A percentile compares a stretch with the other conserved stretches of the same genome.
phyloP scores from a whole-genome alignment of 176 grass and related monocot species.

The Carex cristatella region DNA sequence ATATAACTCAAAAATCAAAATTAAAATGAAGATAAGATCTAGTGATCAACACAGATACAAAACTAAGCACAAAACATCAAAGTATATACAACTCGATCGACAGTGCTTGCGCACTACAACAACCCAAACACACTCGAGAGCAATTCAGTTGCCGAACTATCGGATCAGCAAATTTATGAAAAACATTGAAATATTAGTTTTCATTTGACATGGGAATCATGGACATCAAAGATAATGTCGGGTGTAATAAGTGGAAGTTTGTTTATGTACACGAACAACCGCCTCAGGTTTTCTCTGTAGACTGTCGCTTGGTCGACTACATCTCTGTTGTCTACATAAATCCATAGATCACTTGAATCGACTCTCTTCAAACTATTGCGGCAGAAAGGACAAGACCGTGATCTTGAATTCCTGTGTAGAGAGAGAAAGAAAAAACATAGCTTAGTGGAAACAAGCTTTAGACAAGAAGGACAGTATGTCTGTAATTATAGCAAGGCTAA shows the following conservation, averaged over 20 bases:
- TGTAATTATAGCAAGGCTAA: background rate
- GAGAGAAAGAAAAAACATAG: background rate
- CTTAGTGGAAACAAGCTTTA: background rate
- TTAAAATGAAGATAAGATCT: background rate
- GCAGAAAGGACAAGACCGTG: conserved; percentile 89
- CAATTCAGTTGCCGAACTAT: background rate
- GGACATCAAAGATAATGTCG: conserved; percentile 54
- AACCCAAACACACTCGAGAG: background rate
- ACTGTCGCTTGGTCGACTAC: conserved; percentile 55
- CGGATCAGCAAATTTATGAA: background rate
- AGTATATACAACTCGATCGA: background rate
- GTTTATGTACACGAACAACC: conserved; percentile 78
- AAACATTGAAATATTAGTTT: background rate
- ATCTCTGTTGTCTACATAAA: conserved; percentile 60
- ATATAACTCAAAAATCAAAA: background rate
- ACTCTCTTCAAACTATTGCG: conserved; percentile 63
- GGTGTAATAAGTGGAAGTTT: conserved; percentile 75
- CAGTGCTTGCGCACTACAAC: background rate
- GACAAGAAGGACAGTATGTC: background rate
- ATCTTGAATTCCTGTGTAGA: conserved; percentile 59
- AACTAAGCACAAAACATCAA: background rate
- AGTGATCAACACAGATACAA: background rate
- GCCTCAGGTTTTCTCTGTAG: conserved; percentile 61
- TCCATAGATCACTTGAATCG: conserved; percentile 70
- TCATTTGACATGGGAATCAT: conserved; percentile 74